phyloP scores from a whole-genome alignment of 2,329 filamentous ascomycete genomes.

The Hypomyces rosellus region DNA sequence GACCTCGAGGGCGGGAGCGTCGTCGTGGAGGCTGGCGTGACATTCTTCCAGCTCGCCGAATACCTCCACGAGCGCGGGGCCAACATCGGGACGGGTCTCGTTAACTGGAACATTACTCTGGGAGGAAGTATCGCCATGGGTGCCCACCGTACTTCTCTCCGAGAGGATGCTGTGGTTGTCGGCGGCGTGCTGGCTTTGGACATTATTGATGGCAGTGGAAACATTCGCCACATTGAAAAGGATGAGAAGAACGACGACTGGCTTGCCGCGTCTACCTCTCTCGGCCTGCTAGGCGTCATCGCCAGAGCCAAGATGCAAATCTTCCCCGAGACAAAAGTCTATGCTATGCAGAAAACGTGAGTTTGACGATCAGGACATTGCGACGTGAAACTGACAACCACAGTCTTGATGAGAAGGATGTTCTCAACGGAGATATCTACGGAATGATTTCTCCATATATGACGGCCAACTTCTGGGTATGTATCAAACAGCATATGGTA shows the following conservation, averaged over 20 bases:
- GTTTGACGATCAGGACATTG: slow-evolving; percentile 13
- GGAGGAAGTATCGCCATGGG: slow-evolving; percentile 47
- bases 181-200: slow-evolving; percentile 42
- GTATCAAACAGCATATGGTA: not conserved
- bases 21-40: slow-evolving; percentile 45
- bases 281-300: slow-evolving; percentile 43
- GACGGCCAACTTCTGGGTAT: slow-evolving; percentile 46
- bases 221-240: slow-evolving; percentile 34
- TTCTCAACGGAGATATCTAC: slow-evolving; percentile 44
- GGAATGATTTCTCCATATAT: slow-evolving; percentile 43
- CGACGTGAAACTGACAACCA: slow-evolving; percentile 7
- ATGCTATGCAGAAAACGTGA: slow-evolving; percentile 42
- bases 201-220: slow-evolving; percentile 42
- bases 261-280: slow-evolving; percentile 45
- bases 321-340: slow-evolving; percentile 46
- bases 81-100: slow-evolving; percentile 43
- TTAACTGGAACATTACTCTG: slow-evolving; percentile 49
- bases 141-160: slow-evolving; percentile 41
- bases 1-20: slow-evolving; percentile 38
- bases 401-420: slow-evolving; percentile 40
- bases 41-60: slow-evolving; percentile 45
- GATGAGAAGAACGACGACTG: slow-evolving; percentile 41
- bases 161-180: slow-evolving; percentile 44
- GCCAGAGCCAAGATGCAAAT: slow-evolving; percentile 42
- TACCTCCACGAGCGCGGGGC: slow-evolving; percentile 41